These are phyloP conservation scores for Kodamaea laetipori DNA, from an alignment of 805 yeast species.

Conservation along the genomic window DNA sequence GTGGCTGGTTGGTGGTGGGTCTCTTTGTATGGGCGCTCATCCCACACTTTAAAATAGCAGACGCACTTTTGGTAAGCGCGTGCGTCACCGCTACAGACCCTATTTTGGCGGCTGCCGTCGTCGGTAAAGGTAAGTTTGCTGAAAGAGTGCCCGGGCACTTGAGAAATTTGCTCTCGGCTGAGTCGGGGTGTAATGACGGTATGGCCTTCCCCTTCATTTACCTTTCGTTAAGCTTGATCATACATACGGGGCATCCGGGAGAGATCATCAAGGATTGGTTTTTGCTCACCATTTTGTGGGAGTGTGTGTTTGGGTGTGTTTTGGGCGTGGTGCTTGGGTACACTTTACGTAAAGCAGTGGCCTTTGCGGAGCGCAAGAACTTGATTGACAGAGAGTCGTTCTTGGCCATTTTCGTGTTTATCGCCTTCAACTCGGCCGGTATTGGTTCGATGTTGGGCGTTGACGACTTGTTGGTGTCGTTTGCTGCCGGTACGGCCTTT, in stretches of 20 bases:
- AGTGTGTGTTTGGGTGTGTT: conserved; percentile 76
- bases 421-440: conserved; percentile 86
- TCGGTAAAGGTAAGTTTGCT: conserved; percentile 91
- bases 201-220: conserved; percentile 91
- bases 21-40: conserved; percentile 76
- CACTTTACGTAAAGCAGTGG: conserved; percentile 66
- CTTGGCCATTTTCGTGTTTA: conserved; percentile 76
- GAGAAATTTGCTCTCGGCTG: conserved; percentile 79
- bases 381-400: conserved; percentile 88
- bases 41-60: conserved; percentile 70
- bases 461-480: conserved; percentile 85
- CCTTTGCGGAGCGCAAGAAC: conserved; percentile 66
- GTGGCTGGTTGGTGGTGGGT: conserved; percentile 85
- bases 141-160: conserved; percentile 91
- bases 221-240: conserved; percentile 66
- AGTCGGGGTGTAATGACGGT: conserved; percentile 91
- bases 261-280: conserved; percentile 82
- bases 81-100: conserved; percentile 97
- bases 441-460: conserved; percentile 85
- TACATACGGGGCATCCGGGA: conserved; percentile 64
- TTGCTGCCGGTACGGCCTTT: conserved; percentile 92
- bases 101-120: conserved; percentile 91
- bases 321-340: conserved; percentile 77
- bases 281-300: conserved; percentile 72
- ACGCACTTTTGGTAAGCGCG: conserved; percentile 74